Base-by-base conservation (phyloP, 371 early-diverging fungal species). In the Mortierella sp. region DNA sequence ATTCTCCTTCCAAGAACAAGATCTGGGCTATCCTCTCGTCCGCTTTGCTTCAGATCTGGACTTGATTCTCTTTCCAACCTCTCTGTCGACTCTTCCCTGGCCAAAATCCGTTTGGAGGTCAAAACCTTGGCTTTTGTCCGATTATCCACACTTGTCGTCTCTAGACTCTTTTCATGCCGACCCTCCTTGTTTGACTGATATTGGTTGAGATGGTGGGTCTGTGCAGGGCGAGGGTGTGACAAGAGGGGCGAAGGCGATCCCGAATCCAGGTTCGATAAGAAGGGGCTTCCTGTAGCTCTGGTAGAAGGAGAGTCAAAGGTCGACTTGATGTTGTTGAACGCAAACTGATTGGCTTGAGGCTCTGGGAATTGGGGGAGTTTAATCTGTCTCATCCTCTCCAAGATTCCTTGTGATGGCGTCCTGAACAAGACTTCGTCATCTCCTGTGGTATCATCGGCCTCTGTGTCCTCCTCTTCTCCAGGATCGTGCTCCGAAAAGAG, bases 361-460 rank as follows among this genome's bases (percentile, higher is more conserved):
- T 66, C 63, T 43, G 70, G 66, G 25, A 66, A 56, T 9, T 46
- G 64, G 1, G 68, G 66, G 14, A 52, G 72, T 5, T 67, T 72
- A 1, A 72, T 23, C 50, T 68, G 53, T 19, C 50, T 64, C 23
- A 77, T 30, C 28, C 46, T 67, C 28, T 72, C 64, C n/a, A 71
- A 46, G 43, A 77, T 44, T 19, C 68, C 65, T 19, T 72, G 68
- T 0, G 77, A 77, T 11, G 77, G 77, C 1, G 71, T 64, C 57
- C 77, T 57, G 52, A 77, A 72, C 5, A 77, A 47, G 18, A 77
- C 77, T 29, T 68, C 76, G 43, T 73, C 74, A 25, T 60, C 61
- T 14, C 18, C 19, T 11, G 21, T 26, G 12, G 19, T 26, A 26
- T 19, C 21, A 12, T 53, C 50, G 26, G 46, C 29, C 1, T 26